phyloP scores from a whole-genome alignment of 1,284 basidiomycete genomes.

The Takashimella tepidaria region DNA sequence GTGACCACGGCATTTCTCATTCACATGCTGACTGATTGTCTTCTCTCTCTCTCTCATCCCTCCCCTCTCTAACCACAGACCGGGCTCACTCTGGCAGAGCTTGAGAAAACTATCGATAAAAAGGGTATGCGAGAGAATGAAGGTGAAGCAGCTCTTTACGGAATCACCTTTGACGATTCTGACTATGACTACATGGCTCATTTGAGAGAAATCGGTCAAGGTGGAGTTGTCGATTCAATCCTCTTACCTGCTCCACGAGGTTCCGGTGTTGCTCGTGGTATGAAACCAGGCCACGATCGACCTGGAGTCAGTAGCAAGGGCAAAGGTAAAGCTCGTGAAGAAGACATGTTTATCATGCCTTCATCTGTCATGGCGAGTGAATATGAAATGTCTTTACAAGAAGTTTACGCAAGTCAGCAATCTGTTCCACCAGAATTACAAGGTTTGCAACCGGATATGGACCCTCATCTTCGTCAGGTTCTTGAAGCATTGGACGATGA shows the following conservation, averaged over 20 bases:
- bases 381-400: conserved; percentile 63
- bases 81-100: conserved; percentile 58
- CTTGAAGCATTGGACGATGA: conserved; percentile 96
- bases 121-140: conserved; percentile 46
- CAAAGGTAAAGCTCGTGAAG: conserved; percentile 26
- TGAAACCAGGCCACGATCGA: conserved; percentile 28
- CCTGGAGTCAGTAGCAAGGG: conserved; percentile 33
- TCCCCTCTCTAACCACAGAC: conserved; percentile 30
- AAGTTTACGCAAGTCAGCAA: conserved; percentile 61
- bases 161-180: conserved; percentile 95
- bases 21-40: no score
- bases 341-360: conserved; percentile 54
- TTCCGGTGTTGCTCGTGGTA: conserved; percentile 35
- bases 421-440: conserved; percentile 70
- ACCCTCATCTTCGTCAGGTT: conserved; percentile 87
- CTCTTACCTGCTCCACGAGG: conserved; percentile 67
- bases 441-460: conserved; percentile 94
- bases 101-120: conserved; percentile 45
- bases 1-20: no score
- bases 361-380: conserved; percentile 66
- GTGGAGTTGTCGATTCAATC: conserved; percentile 51
- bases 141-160: conserved; percentile 87
- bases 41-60: no score
- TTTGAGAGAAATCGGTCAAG: conserved; percentile 72
- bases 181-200: conserved; percentile 99